phyloP scores from a whole-genome alignment of 257 asterid species.

The Ocimum tenuiflorum region DNA sequence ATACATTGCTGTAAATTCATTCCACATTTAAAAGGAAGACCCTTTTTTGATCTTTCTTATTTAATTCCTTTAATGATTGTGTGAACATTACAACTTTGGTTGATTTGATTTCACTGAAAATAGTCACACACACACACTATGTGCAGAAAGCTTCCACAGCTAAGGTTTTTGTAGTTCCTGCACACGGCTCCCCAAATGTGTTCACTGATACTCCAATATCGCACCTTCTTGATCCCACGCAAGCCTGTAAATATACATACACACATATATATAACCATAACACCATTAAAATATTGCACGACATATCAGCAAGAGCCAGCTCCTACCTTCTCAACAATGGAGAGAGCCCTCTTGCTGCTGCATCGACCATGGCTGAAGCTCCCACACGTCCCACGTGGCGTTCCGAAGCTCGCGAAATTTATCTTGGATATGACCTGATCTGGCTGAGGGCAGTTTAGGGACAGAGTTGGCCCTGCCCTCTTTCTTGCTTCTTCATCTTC shows the following conservation, averaged over 20 bases:
- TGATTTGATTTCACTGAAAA: background rate
- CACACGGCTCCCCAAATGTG: conserved; percentile 75
- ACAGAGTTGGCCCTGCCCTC: conserved; percentile 38
- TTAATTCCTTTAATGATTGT: conserved; percentile 10
- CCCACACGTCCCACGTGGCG: conserved; percentile 81
- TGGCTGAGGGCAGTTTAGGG: conserved; percentile 53
- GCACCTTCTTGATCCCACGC: conserved; percentile 71
- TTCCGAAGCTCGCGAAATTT: conserved; percentile 82
- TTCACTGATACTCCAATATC: conserved; percentile 49
- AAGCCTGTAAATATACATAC: conserved; percentile 38
- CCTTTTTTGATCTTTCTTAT: background rate
- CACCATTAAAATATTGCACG: conserved; percentile 7
- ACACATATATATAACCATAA: background rate
- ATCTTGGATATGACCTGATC: conserved; percentile 63
- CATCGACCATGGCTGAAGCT: conserved; percentile 76
- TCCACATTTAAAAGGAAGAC: too few relatives aligned
- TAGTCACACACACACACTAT: conserved; percentile 18
- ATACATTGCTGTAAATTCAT: too few relatives aligned
- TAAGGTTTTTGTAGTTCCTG: conserved; percentile 50
- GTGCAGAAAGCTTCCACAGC: conserved; percentile 84
- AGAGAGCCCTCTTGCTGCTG: conserved; percentile 50
- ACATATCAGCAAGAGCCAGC: background rate
- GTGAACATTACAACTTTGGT: conserved; percentile 4
- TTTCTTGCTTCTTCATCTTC: conserved; percentile 32
- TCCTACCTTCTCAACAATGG: conserved; percentile 57